These are phyloP conservation scores for Daedaleopsis nitida DNA, from an alignment of 768 basidiomycete genomes.

Conservation along the genomic window DNA sequence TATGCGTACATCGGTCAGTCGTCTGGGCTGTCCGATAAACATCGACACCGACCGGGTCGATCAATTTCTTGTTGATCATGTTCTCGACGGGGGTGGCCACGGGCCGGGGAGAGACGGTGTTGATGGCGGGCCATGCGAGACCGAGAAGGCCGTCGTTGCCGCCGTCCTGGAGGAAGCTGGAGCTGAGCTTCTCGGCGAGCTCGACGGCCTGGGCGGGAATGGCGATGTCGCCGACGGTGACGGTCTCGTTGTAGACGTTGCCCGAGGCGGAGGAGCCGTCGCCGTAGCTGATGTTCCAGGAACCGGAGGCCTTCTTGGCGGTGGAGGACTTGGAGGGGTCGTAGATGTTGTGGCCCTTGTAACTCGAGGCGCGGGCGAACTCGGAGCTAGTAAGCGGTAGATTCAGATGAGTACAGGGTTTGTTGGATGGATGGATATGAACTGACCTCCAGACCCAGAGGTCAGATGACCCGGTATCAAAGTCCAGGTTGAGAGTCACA, in stretches of 20 bases:
- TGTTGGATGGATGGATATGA: conserved; percentile 1
- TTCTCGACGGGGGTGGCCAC: conserved; percentile 43
- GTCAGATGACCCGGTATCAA: conserved; percentile 37
- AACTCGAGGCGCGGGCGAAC: conserved; percentile 24
- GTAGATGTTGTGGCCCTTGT: conserved; percentile 33
- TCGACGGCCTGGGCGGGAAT: conserved; percentile 41
- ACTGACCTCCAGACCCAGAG: conserved; percentile 33
- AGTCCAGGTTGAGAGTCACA: conserved; percentile 38
- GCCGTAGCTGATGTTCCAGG: conserved; percentile 42
- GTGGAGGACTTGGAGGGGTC: conserved; percentile 33
- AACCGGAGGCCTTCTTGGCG: conserved; percentile 27
- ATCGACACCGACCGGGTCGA: conserved; percentile 21
- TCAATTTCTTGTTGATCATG: conserved; percentile 38
- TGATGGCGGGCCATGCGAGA: conserved; percentile 40
- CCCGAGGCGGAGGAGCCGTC: conserved; percentile 43
- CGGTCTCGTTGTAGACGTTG: conserved; percentile 40
- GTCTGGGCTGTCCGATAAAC: neutral
- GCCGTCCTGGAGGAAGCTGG: conserved; percentile 35
- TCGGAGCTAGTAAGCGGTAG: conserved; percentile 21
- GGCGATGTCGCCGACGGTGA: conserved; percentile 37
- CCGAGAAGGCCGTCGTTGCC: conserved; percentile 42
- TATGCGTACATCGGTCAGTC: neutral
- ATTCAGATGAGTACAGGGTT: neutral
- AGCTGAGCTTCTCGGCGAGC: conserved; percentile 37
- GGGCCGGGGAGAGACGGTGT: conserved; percentile 38